These are phyloP conservation scores for Schizochytrium sp. DNA, from an alignment of 108 stramenopile species.

Conservation along the genomic window DNA sequence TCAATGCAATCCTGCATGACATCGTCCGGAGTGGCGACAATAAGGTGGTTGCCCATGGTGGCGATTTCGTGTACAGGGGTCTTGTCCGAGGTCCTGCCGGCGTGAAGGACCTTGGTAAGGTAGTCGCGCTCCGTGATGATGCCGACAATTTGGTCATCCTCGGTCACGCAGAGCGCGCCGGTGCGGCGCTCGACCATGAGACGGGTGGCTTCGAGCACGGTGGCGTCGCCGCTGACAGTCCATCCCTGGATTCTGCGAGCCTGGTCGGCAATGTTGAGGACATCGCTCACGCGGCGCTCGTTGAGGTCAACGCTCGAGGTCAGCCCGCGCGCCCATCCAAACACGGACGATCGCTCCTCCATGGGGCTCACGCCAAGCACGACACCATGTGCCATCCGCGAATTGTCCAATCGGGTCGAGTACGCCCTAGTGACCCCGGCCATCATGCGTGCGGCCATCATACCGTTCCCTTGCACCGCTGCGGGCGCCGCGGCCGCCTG, in stretches of 20 bases:
- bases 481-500: too few species aligned
- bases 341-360: too few species aligned
- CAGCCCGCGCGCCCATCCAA: too few species aligned
- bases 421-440: too few species aligned
- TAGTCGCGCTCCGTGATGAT: slow-evolving; percentile 20
- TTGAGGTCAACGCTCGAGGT: background rate
- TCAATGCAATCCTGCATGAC: slow-evolving; percentile 15
- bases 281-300: background rate
- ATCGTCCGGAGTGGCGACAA: background rate
- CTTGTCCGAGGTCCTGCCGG: background rate
- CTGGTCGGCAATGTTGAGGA: background rate
- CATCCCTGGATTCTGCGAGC: background rate
- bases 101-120: background rate
- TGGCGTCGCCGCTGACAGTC: background rate
- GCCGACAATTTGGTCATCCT: background rate
- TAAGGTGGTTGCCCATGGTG: background rate
- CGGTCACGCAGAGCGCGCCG: background rate
- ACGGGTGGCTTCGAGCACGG: background rate
- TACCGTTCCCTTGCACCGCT: too few species aligned
- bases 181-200: slow-evolving; percentile 4
- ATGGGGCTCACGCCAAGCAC: too few species aligned
- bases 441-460: too few species aligned
- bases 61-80: background rate
- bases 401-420: too few species aligned
- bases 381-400: too few species aligned